Base-by-base conservation (phyloP, 441 rosid genomes). In the Gossypium aridum region DNA sequence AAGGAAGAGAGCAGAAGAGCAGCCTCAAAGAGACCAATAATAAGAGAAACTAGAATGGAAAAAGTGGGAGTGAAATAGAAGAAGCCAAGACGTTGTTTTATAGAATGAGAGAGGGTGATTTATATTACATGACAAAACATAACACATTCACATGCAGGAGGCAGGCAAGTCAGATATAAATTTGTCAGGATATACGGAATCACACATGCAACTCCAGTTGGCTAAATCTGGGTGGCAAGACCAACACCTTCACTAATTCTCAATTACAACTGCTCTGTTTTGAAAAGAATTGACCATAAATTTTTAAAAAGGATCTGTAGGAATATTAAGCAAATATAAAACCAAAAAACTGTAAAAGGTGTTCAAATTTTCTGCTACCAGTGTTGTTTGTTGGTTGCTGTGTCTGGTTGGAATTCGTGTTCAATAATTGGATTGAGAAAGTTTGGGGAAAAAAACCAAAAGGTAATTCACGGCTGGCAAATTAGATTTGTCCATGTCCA, bases 171-270 rank as follows among this genome's bases (percentile, higher is more conserved):
- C 12, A 28, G 66, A 62, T 7, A 0, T 51, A 6, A 47, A 47
- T 12, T 23, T 49, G 59, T 23, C 37, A 23, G 37, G n/a, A 67
- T 45, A 4, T 67, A 54, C 9, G 10, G 7, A 53, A 53, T 54
- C 73, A 70, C 49, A 54, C 73, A 54, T 70, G 73, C 49, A 54
- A 2, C 25, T 26, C 61, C 60, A 51, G 25, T 22, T 69, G 72
- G 62, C 17, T 17, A n/a, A 17, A 70, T 53, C 62, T 53, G 17
- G 12, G 10, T 26, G 49, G 73, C 12, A 26, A 3, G 45, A 39
- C 45, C 45, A 26, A 14, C 20, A 47, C 20, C 13, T n/a, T 8
- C 25, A 2, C 7, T 12, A 8, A 1, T 3, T 7, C 8, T 19
- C 2, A 1, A 17, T 31, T 7, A 39, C n/a, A 23, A 22, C 37